Evolutionary conservation across 2,329 filamentous ascomycete genomes (phyloP).

Genomic region (Lasiodiplodia sp.): DNA sequence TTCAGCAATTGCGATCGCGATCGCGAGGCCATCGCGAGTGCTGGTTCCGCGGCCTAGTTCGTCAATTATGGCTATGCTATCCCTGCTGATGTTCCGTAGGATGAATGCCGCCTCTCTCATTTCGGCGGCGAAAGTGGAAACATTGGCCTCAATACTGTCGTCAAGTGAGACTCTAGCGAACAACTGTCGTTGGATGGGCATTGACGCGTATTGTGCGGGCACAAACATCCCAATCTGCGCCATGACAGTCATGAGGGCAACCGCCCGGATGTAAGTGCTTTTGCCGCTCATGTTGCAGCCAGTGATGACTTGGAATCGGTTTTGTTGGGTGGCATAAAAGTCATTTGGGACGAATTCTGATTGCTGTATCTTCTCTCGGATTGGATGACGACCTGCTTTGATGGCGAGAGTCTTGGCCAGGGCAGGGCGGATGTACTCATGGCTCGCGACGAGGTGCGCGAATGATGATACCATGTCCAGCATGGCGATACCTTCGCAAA

Average conservation of each 20-base stretch:
- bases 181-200: slow-evolving; percentile 80
- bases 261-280: slow-evolving; percentile 88
- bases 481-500: slow-evolving; percentile 85
- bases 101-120: slow-evolving; percentile 98
- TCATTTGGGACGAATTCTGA: slow-evolving; percentile 86
- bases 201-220: slow-evolving; percentile 81
- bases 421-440: slow-evolving; percentile 73
- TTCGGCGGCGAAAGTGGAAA: slow-evolving; percentile 92
- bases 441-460: slow-evolving; percentile 70
- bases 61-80: slow-evolving; percentile 84
- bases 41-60: slow-evolving; percentile 92
- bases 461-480: slow-evolving; percentile 73
- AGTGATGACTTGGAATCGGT: slow-evolving; percentile 90
- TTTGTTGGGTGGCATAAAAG: slow-evolving; percentile 80
- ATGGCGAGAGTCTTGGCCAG: slow-evolving; percentile 74
- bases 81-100: slow-evolving; percentile 77
- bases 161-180: slow-evolving; percentile 89
- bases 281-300: slow-evolving; percentile 98
- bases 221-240: slow-evolving; percentile 92
- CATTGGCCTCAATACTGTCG: slow-evolving; percentile 86
- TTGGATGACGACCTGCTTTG: slow-evolving; percentile 77
- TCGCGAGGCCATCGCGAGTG: slow-evolving; percentile 84
- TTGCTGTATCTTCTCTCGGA: slow-evolving; percentile 75
- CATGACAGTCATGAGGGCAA: slow-evolving; percentile 89
- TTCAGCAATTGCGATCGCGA: slow-evolving; percentile 90